These are phyloP conservation scores for Hamamelis virginiana DNA, from an alignment of 164 flowering plant species.

Conservation along the genomic window DNA sequence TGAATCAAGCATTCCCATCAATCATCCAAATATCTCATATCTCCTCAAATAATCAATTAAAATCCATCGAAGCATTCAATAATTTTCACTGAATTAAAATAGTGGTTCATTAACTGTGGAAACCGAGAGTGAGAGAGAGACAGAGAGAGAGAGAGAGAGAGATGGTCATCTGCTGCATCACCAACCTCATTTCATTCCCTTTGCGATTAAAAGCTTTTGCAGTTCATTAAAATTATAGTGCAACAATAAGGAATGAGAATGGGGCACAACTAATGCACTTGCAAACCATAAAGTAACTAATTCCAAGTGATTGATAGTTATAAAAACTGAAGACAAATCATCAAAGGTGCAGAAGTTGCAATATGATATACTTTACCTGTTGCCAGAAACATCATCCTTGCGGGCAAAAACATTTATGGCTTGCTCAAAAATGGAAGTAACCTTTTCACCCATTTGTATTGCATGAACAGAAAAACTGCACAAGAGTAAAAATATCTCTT, in stretches of 20 bases:
- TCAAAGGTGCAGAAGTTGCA: not conserved
- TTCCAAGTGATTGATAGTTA: no score
- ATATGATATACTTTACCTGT: constrained; percentile 39
- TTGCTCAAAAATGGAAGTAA: constrained; percentile 80
- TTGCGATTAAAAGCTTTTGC: no score
- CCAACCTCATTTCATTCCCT: not conserved
- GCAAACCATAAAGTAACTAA: not conserved
- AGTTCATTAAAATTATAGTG: not conserved
- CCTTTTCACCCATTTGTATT: constrained; percentile 87
- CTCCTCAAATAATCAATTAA: no score
- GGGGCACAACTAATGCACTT: not conserved
- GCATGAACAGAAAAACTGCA: constrained; percentile 98
- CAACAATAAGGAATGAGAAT: not conserved
- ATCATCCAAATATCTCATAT: no score
- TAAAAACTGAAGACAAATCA: constrained; percentile 1
- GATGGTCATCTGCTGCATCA: no score
- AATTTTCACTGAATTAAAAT: no score
- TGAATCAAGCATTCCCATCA: no score
- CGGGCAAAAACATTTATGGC: constrained; percentile 75
- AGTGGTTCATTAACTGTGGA: no score
- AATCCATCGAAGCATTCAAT: no score
- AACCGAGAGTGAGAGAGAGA: no score
- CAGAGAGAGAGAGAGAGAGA: no score
- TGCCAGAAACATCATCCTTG: constrained; percentile 60
- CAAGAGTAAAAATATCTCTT: not conserved